Evolutionary conservation across 169 alveolate genomes (phyloP).

Genomic region (Plasmodium inui): DNA sequence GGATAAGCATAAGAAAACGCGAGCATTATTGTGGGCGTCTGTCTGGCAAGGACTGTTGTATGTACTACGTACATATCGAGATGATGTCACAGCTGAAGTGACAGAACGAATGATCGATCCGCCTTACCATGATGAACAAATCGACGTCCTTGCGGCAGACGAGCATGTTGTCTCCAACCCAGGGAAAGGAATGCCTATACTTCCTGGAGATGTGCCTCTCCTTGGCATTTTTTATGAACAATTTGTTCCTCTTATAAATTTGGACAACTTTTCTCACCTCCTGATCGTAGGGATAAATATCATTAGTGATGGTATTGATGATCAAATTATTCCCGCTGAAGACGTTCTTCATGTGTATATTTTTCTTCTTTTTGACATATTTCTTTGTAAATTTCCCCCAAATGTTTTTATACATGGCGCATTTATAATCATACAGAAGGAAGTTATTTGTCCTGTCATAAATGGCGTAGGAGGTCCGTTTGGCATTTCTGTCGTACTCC

Average conservation of each 20-base stretch:
- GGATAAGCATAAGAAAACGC: neutral
- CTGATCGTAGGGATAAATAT: conserved; percentile 29
- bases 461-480: conserved; percentile 2
- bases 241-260: conserved; percentile 35
- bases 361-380: conserved; percentile 23
- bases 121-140: conserved; percentile 25
- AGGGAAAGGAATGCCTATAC: conserved; percentile 55
- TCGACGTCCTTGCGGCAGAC: conserved; percentile 35
- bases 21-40: neutral
- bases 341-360: neutral
- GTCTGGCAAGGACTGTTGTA: neutral
- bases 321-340: conserved; percentile 9
- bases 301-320: conserved; percentile 30
- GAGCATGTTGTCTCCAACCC: conserved; percentile 51
- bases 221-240: conserved; percentile 27
- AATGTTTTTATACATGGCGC: conserved; percentile 37
- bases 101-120: neutral
- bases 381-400: conserved; percentile 43
- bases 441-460: conserved; percentile 55
- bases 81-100: neutral
- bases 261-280: conserved; percentile 30
- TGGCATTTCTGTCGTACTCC: conserved; percentile 21
- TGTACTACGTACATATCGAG: too few species aligned
- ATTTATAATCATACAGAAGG: conserved; percentile 51
- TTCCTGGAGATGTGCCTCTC: conserved; percentile 11